A percentile compares a stretch with the other conserved stretches of the same genome.
Conservation (phyloP, 495 filamentous ascomycete species). For the Penicillium robsamsonii region DNA sequence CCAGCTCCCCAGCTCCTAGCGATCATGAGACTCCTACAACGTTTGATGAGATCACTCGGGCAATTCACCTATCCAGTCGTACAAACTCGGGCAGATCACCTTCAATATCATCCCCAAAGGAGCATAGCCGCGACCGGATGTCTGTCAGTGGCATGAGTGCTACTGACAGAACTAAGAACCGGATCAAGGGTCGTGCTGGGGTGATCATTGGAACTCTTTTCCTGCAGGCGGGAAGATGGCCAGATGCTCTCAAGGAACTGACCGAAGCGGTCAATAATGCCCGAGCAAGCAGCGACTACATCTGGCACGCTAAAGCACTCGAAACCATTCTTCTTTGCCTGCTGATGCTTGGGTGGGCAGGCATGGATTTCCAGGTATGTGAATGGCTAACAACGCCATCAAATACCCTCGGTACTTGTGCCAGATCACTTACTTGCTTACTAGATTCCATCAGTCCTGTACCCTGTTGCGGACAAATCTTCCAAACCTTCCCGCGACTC, state of each 20-base stretch:
- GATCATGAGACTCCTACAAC: constrained; percentile 62
- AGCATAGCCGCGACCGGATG: constrained; percentile 69
- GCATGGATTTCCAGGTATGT: constrained; percentile 79
- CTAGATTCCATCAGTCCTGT: constrained; percentile 62
- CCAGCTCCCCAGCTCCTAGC: constrained; percentile 44
- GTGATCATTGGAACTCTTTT: constrained; percentile 84
- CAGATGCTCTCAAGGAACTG: constrained; percentile 83
- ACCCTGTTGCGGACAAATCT: constrained; percentile 55
- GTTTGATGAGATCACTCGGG: constrained; percentile 66
- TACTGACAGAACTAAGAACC: constrained; percentile 75
- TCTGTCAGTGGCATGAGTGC: constrained; percentile 84
- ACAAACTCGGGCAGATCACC: constrained; percentile 35
- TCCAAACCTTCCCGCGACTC: constrained; percentile 50
- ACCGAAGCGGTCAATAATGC: constrained; percentile 74
- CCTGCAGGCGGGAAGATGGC: constrained; percentile 84
- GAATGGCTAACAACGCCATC: constrained; percentile 1
- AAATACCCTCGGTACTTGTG: neutral
- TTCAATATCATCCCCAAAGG: constrained; percentile 41
- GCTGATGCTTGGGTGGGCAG: constrained; percentile 80
- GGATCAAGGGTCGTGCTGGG: constrained; percentile 75
- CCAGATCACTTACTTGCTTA: neutral
- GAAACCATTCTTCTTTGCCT: constrained; percentile 82
- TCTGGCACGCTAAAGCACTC: constrained; percentile 95
- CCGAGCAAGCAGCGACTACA: constrained; percentile 78
- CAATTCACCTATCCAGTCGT: constrained; percentile 44